Conservation (phyloP, 148 eudicot genomes). For the Simmondsia chinensis region DNA sequence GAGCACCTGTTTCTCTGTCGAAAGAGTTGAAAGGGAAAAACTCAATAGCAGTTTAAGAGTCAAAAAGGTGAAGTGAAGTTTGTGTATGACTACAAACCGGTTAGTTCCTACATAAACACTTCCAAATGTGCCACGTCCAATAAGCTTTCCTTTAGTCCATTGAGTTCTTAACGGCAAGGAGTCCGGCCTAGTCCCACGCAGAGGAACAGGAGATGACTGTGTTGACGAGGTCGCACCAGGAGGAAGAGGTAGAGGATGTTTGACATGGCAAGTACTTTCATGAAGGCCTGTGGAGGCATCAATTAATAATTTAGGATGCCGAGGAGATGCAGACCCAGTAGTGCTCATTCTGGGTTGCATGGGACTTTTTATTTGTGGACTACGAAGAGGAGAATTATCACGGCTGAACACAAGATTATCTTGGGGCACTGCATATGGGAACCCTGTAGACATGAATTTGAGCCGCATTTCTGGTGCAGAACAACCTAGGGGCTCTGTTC, state of each 20-base stretch:
- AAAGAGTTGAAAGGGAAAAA: neutral
- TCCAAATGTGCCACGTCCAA: constrained; percentile 96
- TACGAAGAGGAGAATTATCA: constrained; percentile 33
- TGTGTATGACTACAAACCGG: constrained; percentile 25
- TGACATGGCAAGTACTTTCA: constrained; percentile 26
- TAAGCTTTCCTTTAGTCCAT: constrained; percentile 90
- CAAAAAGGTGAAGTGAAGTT: neutral
- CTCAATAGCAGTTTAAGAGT: neutral
- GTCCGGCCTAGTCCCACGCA: constrained; percentile 20
- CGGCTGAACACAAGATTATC: constrained; percentile 23
- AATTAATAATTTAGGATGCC: constrained; percentile 21
- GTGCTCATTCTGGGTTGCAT: constrained; percentile 18
- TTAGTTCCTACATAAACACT: constrained; percentile 84
- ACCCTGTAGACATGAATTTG: constrained; percentile 13
- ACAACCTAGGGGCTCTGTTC: constrained; percentile 31
- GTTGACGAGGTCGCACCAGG: constrained; percentile 39
- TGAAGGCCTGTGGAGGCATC: constrained; percentile 21
- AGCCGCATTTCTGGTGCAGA: constrained; percentile 49
- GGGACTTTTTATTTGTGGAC: constrained; percentile 27
- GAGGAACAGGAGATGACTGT: constrained; percentile 28
- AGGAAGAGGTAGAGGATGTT: constrained; percentile 83
- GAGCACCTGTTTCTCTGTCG: constrained; percentile 92
- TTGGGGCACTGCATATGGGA: constrained; percentile 11
- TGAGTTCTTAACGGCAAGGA: constrained; percentile 30
- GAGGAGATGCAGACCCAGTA: constrained; percentile 47